These are phyloP conservation scores for Taphrina wiesneri DNA, from an alignment of 1,139 yeast species.

Conservation along the genomic window DNA sequence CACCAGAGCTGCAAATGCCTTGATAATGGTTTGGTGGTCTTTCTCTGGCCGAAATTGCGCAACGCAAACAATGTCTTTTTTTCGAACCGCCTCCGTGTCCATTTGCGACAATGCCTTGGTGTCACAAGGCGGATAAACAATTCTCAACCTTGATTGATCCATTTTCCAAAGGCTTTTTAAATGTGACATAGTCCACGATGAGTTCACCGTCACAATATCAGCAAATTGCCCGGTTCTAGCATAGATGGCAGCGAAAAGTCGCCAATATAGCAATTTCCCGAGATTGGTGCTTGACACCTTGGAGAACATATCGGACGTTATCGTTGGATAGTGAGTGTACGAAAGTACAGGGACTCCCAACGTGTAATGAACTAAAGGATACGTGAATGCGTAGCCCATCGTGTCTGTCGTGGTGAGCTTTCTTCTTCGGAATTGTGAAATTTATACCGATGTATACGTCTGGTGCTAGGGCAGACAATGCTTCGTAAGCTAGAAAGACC, in stretches of 20 bases:
- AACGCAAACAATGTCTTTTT: conserved; percentile 65
- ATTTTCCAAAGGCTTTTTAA: conserved; percentile 48
- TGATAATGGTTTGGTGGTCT: conserved; percentile 71
- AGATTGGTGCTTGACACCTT: conserved; percentile 42
- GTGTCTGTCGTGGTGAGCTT: conserved; percentile 52
- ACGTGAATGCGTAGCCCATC: conserved; percentile 87
- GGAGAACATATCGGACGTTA: conserved; percentile 79
- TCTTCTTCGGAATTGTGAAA: neutral
- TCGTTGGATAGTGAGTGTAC: conserved; percentile 91
- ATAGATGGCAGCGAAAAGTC: conserved; percentile 54
- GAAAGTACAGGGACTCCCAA: conserved; percentile 74
- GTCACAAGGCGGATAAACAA: conserved; percentile 86
- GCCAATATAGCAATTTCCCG: conserved; percentile 72
- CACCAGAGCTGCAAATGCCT: conserved; percentile 60
- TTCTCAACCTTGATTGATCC: conserved; percentile 46
- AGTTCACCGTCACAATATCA: conserved; percentile 70
- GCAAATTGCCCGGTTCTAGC: conserved; percentile 66
- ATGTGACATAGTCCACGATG: conserved; percentile 88
- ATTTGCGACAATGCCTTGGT: conserved; percentile 54
- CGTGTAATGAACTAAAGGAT: conserved; percentile 59
- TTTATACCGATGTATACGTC: conserved; percentile 73
- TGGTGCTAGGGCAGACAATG: conserved; percentile 67
- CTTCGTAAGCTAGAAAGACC: conserved; percentile 65
- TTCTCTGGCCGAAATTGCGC: conserved; percentile 98
- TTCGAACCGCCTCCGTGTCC: conserved; percentile 46